phyloP scores from a whole-genome alignment of 106 monocot genomes.

The Platanthera guangdongensis region DNA sequence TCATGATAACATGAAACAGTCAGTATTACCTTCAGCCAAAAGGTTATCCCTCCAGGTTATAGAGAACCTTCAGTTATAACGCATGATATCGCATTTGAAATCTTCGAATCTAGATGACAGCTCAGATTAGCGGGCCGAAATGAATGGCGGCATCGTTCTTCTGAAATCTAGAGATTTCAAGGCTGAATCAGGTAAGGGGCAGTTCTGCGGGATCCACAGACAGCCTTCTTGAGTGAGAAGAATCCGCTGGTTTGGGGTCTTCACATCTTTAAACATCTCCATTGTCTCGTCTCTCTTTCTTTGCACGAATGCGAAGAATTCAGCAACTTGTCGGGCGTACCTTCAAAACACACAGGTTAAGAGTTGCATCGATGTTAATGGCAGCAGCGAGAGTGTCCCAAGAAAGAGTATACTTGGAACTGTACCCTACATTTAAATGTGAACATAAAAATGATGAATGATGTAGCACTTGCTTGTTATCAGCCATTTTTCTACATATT shows the following conservation, averaged over 20 bases:
- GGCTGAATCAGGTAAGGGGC: conserved; percentile 32
- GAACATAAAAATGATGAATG: not conserved
- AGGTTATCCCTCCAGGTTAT: not conserved
- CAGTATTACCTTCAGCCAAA: not conserved
- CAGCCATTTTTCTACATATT: not conserved
- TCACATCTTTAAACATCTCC: conserved; percentile 2
- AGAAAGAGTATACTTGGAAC: not conserved
- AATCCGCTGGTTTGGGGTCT: conserved; percentile 20
- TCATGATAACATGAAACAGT: not conserved
- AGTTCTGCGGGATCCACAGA: conserved; percentile 55
- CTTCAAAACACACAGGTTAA: conserved; percentile 21
- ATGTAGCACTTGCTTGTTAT: not conserved
- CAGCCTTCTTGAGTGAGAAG: conserved; percentile 42
- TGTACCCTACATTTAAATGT: not conserved
- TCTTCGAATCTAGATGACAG: not conserved
- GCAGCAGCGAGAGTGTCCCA: not conserved
- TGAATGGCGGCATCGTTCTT: conserved; percentile 64
- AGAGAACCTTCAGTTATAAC: not conserved
- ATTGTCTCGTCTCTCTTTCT: conserved; percentile 56
- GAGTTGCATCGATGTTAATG: not conserved
- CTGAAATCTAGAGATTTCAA: conserved; percentile 56
- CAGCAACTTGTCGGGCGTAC: conserved; percentile 92
- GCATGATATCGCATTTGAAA: not conserved
- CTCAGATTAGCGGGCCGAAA: conserved; percentile 22
- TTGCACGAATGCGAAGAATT: conserved; percentile 95